phyloP scores from a whole-genome alignment of 768 basidiomycete genomes.

The Termitomyces sp. region DNA sequence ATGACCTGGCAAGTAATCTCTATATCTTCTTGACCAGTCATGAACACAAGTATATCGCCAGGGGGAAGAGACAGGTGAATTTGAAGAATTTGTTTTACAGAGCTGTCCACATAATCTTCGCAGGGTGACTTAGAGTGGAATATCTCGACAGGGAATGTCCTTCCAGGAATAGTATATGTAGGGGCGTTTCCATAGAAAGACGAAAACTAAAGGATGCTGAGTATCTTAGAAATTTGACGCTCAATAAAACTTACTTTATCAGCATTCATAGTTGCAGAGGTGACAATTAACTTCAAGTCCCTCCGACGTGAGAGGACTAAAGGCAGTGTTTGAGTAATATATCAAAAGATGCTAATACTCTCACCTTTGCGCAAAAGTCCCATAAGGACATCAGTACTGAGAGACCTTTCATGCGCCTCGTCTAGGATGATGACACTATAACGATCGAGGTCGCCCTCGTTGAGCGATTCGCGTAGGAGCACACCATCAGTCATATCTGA shows the following conservation, averaged over 20 bases:
- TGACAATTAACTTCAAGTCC: slow-evolving; percentile 94
- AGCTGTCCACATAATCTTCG: slow-evolving; percentile 97
- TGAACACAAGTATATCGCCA: slow-evolving; percentile 96
- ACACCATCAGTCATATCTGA: slow-evolving; percentile 99
- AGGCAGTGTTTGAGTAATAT: slow-evolving; percentile 2
- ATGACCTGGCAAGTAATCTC: slow-evolving; percentile 95
- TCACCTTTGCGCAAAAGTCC: slow-evolving; percentile 89
- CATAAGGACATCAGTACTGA: slow-evolving; percentile 98
- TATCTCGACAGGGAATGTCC: slow-evolving; percentile 97
- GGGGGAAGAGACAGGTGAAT: slow-evolving; percentile 91
- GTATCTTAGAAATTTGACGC: neutral
- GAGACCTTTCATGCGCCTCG: slow-evolving; percentile 95
- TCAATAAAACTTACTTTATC: slow-evolving; percentile 64
- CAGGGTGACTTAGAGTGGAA: slow-evolving; percentile 97
- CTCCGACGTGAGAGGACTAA: slow-evolving; percentile 81
- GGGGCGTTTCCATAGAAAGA: slow-evolving; percentile 93
- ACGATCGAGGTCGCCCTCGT: slow-evolving; percentile 96
- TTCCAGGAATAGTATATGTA: slow-evolving; percentile 82
- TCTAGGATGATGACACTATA: slow-evolving; percentile 98
- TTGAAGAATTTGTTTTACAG: slow-evolving; percentile 96
- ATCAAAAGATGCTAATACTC: slow-evolving; percentile 16
- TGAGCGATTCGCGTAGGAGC: slow-evolving; percentile 93
- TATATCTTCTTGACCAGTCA: slow-evolving; percentile 99
- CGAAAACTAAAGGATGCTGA: slow-evolving; percentile 61
- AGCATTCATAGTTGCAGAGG: slow-evolving; percentile 99